Conservation (phyloP, 2,329 filamentous ascomycete genomes). For the Pestalotiopsis sp. region DNA sequence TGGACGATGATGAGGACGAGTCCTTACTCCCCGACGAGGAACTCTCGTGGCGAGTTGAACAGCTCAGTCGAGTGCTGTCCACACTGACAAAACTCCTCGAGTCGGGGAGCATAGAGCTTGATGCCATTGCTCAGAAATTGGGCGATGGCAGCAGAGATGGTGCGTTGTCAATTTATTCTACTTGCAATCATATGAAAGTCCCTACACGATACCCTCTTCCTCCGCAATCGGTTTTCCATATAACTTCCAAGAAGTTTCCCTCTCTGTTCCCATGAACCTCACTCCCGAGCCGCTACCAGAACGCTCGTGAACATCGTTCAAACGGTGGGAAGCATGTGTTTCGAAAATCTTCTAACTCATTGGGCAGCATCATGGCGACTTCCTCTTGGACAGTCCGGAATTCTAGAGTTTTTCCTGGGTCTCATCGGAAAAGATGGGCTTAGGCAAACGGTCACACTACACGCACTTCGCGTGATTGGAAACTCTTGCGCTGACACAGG, state of each 20-base stretch:
- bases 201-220: not conserved
- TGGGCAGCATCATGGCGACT: constrained; percentile 56
- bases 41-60: constrained; percentile 19
- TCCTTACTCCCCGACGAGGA: constrained; percentile 17
- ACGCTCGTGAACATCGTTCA: too few relatives aligned
- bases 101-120: constrained; percentile 43
- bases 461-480: constrained; percentile 60
- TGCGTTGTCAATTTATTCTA: constrained; percentile 34
- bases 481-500: constrained; percentile 66
- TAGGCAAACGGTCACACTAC: constrained; percentile 49
- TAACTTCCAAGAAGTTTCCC: not conserved
- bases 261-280: not conserved
- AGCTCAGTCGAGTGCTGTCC: constrained; percentile 41
- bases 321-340: too few relatives aligned
- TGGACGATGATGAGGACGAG: constrained; percentile 29
- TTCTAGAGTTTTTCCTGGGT: constrained; percentile 58
- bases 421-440: constrained; percentile 43
- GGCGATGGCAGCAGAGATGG: constrained; percentile 60
- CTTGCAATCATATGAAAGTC: not conserved
- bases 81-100: constrained; percentile 44
- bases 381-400: constrained; percentile 59
- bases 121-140: constrained; percentile 51
- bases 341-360: too few relatives aligned
- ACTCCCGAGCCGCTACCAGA: not conserved
- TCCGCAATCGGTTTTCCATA: not conserved